phyloP scores from a whole-genome alignment of 2,329 filamentous ascomycete genomes.

The Monosporascus sp. region DNA sequence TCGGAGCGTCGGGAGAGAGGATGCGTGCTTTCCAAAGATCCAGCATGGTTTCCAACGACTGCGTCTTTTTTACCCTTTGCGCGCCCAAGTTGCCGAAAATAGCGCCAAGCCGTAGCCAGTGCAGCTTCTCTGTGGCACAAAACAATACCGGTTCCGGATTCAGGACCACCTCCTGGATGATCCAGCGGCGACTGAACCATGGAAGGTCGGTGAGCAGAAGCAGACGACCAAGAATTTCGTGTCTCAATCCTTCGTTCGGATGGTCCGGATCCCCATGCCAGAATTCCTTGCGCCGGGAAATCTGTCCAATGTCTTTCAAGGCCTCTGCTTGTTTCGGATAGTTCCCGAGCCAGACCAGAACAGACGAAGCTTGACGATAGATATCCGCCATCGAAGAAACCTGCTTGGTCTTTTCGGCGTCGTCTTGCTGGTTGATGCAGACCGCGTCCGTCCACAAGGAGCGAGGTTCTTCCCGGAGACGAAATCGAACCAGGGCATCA shows the following conservation, averaged over 20 bases:
- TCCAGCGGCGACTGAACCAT: not conserved
- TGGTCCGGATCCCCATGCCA: not conserved
- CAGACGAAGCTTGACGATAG: not conserved
- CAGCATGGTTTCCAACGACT: not conserved
- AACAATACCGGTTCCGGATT: not conserved
- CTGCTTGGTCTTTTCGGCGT: not conserved
- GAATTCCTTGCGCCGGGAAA: not conserved
- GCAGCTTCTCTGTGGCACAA: not conserved
- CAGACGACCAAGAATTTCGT: not conserved
- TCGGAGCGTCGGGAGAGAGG: not conserved
- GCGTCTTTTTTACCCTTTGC: too few species aligned
- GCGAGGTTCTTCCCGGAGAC: not conserved
- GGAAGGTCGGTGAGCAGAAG: not conserved
- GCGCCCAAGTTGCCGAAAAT: not conserved
- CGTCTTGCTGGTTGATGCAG: not conserved
- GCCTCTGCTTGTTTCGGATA: not conserved
- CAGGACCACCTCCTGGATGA: not conserved
- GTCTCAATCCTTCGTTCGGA: not conserved
- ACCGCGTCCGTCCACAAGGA: not conserved
- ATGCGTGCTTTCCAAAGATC: not conserved
- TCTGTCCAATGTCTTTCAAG: not conserved
- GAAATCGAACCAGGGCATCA: slow-evolving; percentile 1
- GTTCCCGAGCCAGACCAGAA: not conserved
- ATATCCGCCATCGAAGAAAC: not conserved
- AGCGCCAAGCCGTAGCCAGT: not conserved